Conservation (phyloP, 352 stramenopile species). For the Aphanomyces cochlioides region DNA sequence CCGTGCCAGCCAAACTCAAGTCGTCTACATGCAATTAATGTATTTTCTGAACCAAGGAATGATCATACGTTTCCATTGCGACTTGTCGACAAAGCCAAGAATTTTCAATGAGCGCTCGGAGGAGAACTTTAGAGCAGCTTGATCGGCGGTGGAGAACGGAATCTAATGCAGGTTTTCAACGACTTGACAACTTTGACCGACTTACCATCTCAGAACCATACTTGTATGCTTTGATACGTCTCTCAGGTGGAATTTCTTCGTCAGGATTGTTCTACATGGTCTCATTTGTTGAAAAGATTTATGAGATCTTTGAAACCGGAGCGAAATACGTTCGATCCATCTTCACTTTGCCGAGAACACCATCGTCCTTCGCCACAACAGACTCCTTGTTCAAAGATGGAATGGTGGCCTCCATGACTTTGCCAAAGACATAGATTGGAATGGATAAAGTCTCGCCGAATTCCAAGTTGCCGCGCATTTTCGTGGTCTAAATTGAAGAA, state of each 20-base stretch:
- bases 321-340: conserved; percentile 59
- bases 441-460: conserved; percentile 64
- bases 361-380: conserved; percentile 56
- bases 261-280: conserved; percentile 61
- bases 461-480: conserved; percentile 70
- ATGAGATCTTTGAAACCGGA: conserved; percentile 10
- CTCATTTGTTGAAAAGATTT: background rate
- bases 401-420: conserved; percentile 66
- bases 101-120: conserved; percentile 73
- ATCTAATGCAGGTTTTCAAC: conserved; percentile 7
- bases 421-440: conserved; percentile 72
- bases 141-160: conserved; percentile 71
- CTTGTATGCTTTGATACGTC: conserved; percentile 73
- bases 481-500: conserved; percentile 38
- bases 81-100: conserved; percentile 63
- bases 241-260: conserved; percentile 62
- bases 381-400: conserved; percentile 74
- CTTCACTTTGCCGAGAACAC: conserved; percentile 54
- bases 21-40: background rate
- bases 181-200: background rate
- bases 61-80: conserved; percentile 38
- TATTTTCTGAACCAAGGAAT: background rate
- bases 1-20: conserved; percentile 50
- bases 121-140: conserved; percentile 79
- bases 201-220: conserved; percentile 73